Percentiles rank a stretch among this genome's conserved stretches.
Conservation (phyloP, 2,329 filamentous ascomycete species). For the Aspergillus arachidicola region DNA sequence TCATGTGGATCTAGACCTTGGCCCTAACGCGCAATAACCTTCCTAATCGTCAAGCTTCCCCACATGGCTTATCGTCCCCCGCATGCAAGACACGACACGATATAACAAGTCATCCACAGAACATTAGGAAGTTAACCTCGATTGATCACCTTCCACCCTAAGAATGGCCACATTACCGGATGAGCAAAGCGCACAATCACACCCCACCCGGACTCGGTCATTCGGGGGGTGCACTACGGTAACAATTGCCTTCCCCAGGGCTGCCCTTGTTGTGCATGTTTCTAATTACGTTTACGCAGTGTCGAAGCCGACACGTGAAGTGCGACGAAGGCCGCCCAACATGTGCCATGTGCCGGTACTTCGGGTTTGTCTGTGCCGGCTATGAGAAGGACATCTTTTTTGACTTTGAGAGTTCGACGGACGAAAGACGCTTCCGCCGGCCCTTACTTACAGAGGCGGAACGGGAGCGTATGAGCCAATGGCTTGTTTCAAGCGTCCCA, state of each 20-base stretch:
- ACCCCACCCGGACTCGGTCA: not conserved
- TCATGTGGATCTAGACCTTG: not conserved
- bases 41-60: not conserved
- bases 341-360: not conserved
- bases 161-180: not conserved
- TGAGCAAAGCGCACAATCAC: not conserved
- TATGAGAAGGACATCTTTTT: not conserved
- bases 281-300: not conserved
- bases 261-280: too few relatives aligned
- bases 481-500: not conserved
- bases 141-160: not conserved
- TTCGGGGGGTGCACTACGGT: not conserved
- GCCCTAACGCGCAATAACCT: not conserved
- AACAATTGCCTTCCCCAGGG: not conserved
- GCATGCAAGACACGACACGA: not conserved
- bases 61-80: not conserved
- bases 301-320: not conserved
- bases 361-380: not conserved
- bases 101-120: not conserved
- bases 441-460: not conserved
- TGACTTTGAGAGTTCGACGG: not conserved
- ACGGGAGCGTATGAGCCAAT: not conserved
- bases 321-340: not conserved
- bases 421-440: not conserved
- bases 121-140: not conserved